phyloP scores from a whole-genome alignment of 225 moss, liverwort and hornwort species.

The Pseudisothecium myosuroides region DNA sequence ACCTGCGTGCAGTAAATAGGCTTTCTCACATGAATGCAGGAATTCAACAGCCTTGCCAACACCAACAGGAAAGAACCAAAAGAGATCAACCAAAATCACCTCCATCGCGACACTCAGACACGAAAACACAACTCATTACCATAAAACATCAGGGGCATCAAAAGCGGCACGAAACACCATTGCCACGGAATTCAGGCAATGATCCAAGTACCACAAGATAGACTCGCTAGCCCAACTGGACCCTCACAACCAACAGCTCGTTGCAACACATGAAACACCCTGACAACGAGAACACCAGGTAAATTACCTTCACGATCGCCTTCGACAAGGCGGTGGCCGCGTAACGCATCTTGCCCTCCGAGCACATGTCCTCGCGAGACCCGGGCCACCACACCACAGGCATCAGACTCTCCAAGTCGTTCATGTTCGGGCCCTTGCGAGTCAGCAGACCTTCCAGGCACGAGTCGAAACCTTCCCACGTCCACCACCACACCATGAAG shows the following conservation, averaged over 20 bases:
- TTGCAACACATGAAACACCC: not conserved
- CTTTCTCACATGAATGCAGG: not conserved
- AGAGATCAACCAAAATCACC: not conserved
- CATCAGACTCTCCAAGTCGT: slow-evolving; percentile 84
- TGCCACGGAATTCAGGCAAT: not conserved
- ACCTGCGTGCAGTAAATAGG: slow-evolving; percentile 17
- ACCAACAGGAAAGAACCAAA: not conserved
- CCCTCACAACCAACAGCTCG: not conserved
- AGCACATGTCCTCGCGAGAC: slow-evolving; percentile 94
- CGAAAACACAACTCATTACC: not conserved
- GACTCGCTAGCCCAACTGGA: not conserved
- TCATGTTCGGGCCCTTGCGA: slow-evolving; percentile 81
- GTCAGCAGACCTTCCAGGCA: slow-evolving; percentile 86
- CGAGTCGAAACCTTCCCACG: slow-evolving; percentile 60
- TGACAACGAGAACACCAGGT: no score
- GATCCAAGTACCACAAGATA: not conserved
- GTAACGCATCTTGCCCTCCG: slow-evolving; percentile 87
- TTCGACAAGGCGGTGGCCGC: slow-evolving; percentile 77
- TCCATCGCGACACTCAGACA: not conserved
- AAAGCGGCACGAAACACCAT: not conserved
- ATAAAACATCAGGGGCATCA: not conserved
- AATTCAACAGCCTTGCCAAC: not conserved
- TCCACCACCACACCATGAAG: slow-evolving; percentile 89
- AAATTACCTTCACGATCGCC: slow-evolving; percentile 67
- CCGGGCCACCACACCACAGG: slow-evolving; percentile 99